Conservation (phyloP, 192 early-diverging fungal species). For the Backusella circina region DNA sequence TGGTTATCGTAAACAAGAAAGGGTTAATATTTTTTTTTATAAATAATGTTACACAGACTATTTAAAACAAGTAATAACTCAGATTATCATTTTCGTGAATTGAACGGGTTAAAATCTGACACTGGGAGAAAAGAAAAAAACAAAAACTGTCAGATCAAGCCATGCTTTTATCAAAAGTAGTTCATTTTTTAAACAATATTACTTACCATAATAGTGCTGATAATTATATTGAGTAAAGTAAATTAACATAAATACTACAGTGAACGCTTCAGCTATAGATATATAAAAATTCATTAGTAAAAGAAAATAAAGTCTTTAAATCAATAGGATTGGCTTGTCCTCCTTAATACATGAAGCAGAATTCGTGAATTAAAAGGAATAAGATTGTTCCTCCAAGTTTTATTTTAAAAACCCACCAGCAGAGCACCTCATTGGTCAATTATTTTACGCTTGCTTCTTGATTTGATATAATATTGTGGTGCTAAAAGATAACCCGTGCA, state of each 20-base stretch:
- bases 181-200: background rate
- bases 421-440: background rate
- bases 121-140: background rate
- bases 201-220: background rate
- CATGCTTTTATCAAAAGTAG: background rate
- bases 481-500: background rate
- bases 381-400: background rate
- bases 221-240: background rate
- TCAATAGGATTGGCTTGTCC: background rate
- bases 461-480: background rate
- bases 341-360: background rate
- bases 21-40: background rate
- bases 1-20: background rate
- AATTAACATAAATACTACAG: background rate
- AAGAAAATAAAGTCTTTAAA: background rate
- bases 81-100: background rate
- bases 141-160: background rate
- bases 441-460: background rate
- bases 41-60: background rate
- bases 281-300: background rate
- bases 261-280: background rate
- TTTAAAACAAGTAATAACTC: background rate
- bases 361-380: background rate
- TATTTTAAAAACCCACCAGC: background rate
- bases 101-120: background rate